Conservation (phyloP, 2,329 filamentous ascomycete genomes). For the Monilinia vaccinii-corymbosi region DNA sequence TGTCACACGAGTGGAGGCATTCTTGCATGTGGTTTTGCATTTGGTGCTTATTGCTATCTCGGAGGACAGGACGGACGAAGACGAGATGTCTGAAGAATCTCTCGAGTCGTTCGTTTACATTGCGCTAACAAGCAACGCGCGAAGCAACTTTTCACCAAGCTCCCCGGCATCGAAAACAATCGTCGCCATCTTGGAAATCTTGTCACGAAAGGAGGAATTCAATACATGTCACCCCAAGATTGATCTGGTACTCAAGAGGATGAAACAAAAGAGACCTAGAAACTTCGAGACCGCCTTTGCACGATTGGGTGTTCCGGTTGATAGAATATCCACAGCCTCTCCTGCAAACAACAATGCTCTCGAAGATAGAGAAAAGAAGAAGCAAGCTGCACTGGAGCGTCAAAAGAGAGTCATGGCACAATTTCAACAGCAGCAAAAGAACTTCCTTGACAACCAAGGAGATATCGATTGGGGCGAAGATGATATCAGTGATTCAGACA, state of each 20-base stretch:
- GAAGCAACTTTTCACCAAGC: constrained; percentile 51
- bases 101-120: constrained; percentile 62
- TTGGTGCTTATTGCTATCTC: constrained; percentile 75
- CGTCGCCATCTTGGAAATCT: constrained; percentile 51
- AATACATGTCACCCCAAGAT: constrained; percentile 81
- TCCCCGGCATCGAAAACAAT: constrained; percentile 51
- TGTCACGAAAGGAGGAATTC: constrained; percentile 62
- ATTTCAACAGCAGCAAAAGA: constrained; percentile 95
- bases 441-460: constrained; percentile 83
- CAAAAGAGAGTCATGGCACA: constrained; percentile 95
- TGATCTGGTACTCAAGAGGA: constrained; percentile 68
- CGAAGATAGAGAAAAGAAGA: constrained; percentile 71
- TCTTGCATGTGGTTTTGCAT: constrained; percentile 85
- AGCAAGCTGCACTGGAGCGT: constrained; percentile 79
- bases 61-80: constrained; percentile 62
- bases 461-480: constrained; percentile 81
- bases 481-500: constrained; percentile 62
- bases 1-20: constrained; percentile 76
- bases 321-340: constrained; percentile 72
- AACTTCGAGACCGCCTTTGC: constrained; percentile 62
- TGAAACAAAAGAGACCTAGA: constrained; percentile 72
- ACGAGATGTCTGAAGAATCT: constrained; percentile 38
- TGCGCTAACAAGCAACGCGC: constrained; percentile 55
- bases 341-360: constrained; percentile 54
- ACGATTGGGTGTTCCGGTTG: constrained; percentile 56